These are phyloP conservation scores for Ascomycota sp. DNA, from an alignment of 2,329 filamentous ascomycete genomes.

Conservation along the genomic window DNA sequence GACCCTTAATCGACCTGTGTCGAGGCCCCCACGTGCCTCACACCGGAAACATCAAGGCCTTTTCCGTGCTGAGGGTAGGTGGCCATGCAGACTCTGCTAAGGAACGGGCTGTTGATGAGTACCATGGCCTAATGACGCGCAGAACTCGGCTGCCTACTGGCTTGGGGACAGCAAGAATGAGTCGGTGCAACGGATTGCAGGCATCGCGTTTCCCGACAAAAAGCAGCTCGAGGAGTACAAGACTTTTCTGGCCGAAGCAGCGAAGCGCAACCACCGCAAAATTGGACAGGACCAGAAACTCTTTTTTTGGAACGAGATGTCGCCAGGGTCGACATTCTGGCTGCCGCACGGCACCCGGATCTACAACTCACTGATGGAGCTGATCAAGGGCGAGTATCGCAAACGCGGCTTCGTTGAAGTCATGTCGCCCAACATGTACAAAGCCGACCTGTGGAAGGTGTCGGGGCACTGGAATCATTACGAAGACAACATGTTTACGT, in stretches of 20 bases:
- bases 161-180: slow-evolving; percentile 86
- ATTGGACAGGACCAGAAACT: slow-evolving; percentile 48
- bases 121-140: slow-evolving; percentile 15
- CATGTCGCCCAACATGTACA: slow-evolving; percentile 79
- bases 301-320: slow-evolving; percentile 61
- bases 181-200: slow-evolving; percentile 88
- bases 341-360: slow-evolving; percentile 63
- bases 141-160: slow-evolving; percentile 64
- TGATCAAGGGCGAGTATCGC: slow-evolving; percentile 66
- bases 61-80: slow-evolving; percentile 63
- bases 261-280: slow-evolving; percentile 65
- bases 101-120: too few species aligned
- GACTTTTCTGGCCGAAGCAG: slow-evolving; percentile 92
- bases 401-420: slow-evolving; percentile 77
- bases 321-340: slow-evolving; percentile 70
- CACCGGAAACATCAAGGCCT: slow-evolving; percentile 84
- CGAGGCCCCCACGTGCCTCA: slow-evolving; percentile 82
- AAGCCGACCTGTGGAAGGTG: slow-evolving; percentile 66
- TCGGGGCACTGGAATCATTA: slow-evolving; percentile 83
- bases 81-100: too few species aligned
- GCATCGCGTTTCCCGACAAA: slow-evolving; percentile 90
- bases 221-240: slow-evolving; percentile 84
- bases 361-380: slow-evolving; percentile 66
- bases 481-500: slow-evolving; percentile 79
- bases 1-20: slow-evolving; percentile 86